These are phyloP conservation scores for Paulownia fortunei DNA, from an alignment of 257 asterid genomes.

Conservation along the genomic window DNA sequence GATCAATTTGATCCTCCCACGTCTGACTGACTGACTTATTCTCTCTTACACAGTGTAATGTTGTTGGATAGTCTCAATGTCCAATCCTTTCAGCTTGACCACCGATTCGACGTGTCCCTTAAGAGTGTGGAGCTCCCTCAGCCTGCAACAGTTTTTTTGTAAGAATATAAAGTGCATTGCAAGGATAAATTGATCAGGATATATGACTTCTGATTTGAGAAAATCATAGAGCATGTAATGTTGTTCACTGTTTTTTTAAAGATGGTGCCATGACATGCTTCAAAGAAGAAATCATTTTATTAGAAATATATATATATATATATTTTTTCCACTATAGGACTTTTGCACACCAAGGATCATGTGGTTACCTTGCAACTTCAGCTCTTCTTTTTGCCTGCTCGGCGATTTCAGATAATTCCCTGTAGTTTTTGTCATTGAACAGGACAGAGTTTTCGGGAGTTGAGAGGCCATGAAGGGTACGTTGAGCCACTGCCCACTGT, in stretches of 20 bases:
- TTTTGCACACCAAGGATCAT: background rate
- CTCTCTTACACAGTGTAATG: slow-evolving; percentile 59
- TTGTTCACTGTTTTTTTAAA: no score
- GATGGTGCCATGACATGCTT: no score
- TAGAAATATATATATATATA: background rate
- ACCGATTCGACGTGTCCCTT: slow-evolving; percentile 86
- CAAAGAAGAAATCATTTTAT: background rate
- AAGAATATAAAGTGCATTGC: slow-evolving; percentile 1
- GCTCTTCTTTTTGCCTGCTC: slow-evolving; percentile 84
- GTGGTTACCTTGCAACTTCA: slow-evolving; percentile 71
- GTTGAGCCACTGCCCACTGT: slow-evolving; percentile 84
- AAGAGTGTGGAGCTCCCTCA: slow-evolving; percentile 82
- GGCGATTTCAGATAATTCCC: slow-evolving; percentile 64
- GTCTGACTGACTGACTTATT: background rate
- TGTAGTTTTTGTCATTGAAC: slow-evolving; percentile 49
- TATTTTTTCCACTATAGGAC: background rate
- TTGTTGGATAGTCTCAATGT: slow-evolving; percentile 68
- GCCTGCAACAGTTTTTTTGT: slow-evolving; percentile 46
- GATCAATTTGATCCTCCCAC: background rate
- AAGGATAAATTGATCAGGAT: background rate
- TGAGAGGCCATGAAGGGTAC: slow-evolving; percentile 79
- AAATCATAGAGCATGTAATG: no score
- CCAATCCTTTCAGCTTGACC: slow-evolving; percentile 74
- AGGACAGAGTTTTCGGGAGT: slow-evolving; percentile 33
- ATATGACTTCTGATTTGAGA: no score